These are phyloP conservation scores for Candida multigemmis DNA, from an alignment of 805 yeast species.

Conservation along the genomic window DNA sequence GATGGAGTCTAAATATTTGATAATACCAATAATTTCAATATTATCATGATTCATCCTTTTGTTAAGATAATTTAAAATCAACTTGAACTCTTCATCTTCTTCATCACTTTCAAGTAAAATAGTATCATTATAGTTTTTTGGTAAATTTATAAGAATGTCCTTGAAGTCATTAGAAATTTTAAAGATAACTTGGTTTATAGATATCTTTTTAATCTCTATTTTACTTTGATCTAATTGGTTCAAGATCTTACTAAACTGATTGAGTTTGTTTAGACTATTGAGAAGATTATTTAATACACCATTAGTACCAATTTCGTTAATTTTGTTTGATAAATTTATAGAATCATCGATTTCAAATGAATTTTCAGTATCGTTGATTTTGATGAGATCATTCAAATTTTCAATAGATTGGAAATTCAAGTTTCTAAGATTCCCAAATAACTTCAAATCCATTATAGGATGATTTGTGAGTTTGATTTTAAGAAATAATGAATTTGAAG, in stretches of 20 bases:
- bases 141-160: constrained; percentile 9
- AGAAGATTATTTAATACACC: constrained; percentile 16
- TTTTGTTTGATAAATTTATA: constrained; percentile 15
- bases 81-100: constrained; percentile 6
- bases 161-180: constrained; percentile 15
- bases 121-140: constrained; percentile 11
- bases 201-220: constrained; percentile 15
- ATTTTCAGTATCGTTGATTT: constrained; percentile 10
- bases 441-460: constrained; percentile 8
- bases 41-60: constrained; percentile 5
- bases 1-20: constrained; percentile 23
- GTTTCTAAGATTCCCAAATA: constrained; percentile 10
- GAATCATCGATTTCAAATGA: constrained; percentile 20
- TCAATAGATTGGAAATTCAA: constrained; percentile 10
- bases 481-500: constrained; percentile 24
- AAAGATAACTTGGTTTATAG: constrained; percentile 18
- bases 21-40: constrained; percentile 19
- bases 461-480: constrained; percentile 14
- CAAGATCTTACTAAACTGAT: constrained; percentile 21
- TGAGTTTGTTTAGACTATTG: constrained; percentile 18
- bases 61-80: constrained; percentile 8
- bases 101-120: constrained; percentile 11
- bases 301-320: constrained; percentile 8
- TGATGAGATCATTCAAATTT: constrained; percentile 10
- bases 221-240: constrained; percentile 21